Percentiles rank a stretch among this genome's conserved stretches.
Evolutionary conservation across 352 stramenopile genomes (phyloP).

Genomic region (Phytophthora meadii): DNA sequence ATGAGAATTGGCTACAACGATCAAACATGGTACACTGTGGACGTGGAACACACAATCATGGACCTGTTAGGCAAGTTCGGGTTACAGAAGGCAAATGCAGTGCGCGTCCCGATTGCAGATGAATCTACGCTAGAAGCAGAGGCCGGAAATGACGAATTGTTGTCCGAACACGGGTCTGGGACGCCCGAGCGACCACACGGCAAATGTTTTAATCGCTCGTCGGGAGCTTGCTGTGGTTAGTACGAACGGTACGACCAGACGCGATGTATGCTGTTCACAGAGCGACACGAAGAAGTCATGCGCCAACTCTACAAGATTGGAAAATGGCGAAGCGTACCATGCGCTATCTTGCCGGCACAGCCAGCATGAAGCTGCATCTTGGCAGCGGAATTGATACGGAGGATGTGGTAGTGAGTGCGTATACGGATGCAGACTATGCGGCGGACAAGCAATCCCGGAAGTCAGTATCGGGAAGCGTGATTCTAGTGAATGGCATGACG

Average conservation of each 20-base stretch:
- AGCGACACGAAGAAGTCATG: neutral
- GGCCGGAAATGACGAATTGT: neutral
- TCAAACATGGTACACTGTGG: neutral
- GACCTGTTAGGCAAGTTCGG: neutral
- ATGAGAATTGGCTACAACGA: neutral
- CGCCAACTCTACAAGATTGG: neutral
- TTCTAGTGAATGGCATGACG: conserved; percentile 19
- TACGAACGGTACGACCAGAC: neutral
- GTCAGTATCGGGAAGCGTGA: neutral
- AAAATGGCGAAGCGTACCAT: neutral
- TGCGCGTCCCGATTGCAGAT: neutral
- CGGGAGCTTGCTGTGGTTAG: neutral
- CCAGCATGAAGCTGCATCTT: neutral
- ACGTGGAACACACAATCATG: neutral
- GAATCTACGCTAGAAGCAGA: neutral
- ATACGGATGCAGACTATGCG: neutral
- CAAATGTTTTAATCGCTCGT: conserved; percentile 1
- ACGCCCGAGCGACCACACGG: neutral
- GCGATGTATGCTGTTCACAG: neutral
- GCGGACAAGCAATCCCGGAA: neutral
- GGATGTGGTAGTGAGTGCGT: neutral
- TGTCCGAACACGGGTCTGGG: neutral
- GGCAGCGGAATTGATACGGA: neutral
- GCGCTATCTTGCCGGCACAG: neutral
- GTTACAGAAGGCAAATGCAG: neutral